Percentiles rank a stretch among this genome's conserved stretches.
phyloP scores from a whole-genome alignment of 2,329 filamentous ascomycete genomes.

The Tolypocladium guangdongense region DNA sequence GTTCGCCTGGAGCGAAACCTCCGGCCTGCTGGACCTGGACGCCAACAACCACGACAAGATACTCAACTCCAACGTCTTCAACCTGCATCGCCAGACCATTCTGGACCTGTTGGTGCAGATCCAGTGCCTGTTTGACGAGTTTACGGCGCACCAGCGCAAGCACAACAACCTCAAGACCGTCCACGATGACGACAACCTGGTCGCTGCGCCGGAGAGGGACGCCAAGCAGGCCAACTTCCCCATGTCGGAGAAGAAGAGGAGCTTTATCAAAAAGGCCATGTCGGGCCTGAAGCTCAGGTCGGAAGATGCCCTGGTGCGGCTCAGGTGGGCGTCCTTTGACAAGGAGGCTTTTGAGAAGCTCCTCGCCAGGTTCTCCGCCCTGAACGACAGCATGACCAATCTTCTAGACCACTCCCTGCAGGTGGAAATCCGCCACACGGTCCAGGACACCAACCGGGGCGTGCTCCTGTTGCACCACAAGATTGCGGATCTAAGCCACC shows the following conservation, averaged over 20 bases:
- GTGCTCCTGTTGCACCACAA: conserved; percentile 35
- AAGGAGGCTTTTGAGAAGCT: conserved; percentile 33
- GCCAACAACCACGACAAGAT: conserved; percentile 28
- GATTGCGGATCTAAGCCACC: conserved; percentile 31
- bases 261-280: conserved; percentile 35
- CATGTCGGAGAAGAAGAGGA: conserved; percentile 25
- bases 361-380: conserved; percentile 28
- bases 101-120: conserved; percentile 36
- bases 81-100: conserved; percentile 36
- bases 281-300: conserved; percentile 24
- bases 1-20: conserved; percentile 38
- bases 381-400: conserved; percentile 38
- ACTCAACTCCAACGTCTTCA: conserved; percentile 34
- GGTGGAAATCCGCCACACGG: conserved; percentile 34
- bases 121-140: conserved; percentile 34
- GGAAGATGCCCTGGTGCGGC: conserved; percentile 19
- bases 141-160: conserved; percentile 28
- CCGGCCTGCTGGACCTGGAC: conserved; percentile 34
- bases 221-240: conserved; percentile 33
- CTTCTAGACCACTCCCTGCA: conserved; percentile 35
- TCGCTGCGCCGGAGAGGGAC: conserved; percentile 30
- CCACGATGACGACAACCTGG: conserved; percentile 21
- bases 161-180: conserved; percentile 25
- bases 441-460: conserved; percentile 36
- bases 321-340: conserved; percentile 35